Conservation (phyloP, 129 eudicot species). For the Apium graveolens region DNA sequence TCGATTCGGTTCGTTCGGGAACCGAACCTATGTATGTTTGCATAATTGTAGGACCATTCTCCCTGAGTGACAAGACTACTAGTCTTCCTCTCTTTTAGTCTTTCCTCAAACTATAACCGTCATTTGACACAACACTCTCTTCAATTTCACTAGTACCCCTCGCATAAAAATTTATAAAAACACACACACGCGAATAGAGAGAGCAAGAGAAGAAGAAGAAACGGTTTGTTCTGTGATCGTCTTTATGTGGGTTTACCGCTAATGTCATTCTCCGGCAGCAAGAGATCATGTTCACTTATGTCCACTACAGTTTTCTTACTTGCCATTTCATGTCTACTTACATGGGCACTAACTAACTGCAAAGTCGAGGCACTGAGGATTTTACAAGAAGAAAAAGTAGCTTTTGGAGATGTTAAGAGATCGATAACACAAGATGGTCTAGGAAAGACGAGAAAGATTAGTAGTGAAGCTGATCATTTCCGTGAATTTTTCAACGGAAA, state of each 20-base stretch:
- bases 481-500: slow-evolving; percentile 42
- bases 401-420: background rate
- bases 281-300: slow-evolving; percentile 11
- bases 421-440: background rate
- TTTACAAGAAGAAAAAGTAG: slow-evolving; percentile 7
- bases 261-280: slow-evolving; percentile 55
- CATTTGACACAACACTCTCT: background rate
- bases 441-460: background rate
- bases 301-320: slow-evolving; percentile 22
- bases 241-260: slow-evolving; percentile 48
- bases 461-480: slow-evolving; percentile 25
- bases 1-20: too few relatives aligned
- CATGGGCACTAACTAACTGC: slow-evolving; percentile 31
- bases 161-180: background rate
- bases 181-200: too few relatives aligned
- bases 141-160: background rate
- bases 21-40: background rate
- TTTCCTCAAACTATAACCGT: background rate
- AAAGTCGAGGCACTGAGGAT: slow-evolving; percentile 42
- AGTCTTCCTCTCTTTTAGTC: background rate
- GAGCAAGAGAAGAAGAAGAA: background rate
- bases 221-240: background rate
- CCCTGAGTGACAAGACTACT: background rate
- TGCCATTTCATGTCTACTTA: slow-evolving; percentile 32
- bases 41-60: slow-evolving; percentile 2